phyloP scores from a whole-genome alignment of 768 basidiomycete genomes.

The Infundibulicybe gibba region DNA sequence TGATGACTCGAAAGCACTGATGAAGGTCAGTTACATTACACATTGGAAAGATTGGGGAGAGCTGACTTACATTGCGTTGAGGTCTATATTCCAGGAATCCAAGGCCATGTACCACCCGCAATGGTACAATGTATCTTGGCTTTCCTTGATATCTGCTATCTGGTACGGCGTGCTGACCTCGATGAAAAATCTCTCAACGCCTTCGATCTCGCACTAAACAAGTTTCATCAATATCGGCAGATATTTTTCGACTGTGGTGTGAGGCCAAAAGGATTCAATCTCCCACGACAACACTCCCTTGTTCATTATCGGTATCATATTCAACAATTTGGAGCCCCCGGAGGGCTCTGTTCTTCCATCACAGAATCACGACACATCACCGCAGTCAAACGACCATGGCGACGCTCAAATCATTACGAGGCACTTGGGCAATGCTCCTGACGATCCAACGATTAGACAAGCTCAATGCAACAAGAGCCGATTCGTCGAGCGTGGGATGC shows the following conservation, averaged over 20 bases:
- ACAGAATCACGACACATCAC: too few species aligned
- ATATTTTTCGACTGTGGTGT: constrained; percentile 2
- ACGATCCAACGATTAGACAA: constrained; percentile 13
- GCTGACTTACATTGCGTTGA: too few species aligned
- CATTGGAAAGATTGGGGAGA: too few species aligned
- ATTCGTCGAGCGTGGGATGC: background rate
- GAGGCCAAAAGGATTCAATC: background rate
- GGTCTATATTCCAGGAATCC: too few species aligned
- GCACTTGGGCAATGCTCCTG: constrained; percentile 18
- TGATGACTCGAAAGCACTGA: too few species aligned
- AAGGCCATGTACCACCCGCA: constrained; percentile 1
- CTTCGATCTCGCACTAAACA: background rate
- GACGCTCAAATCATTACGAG: too few species aligned
- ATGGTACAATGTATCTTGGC: constrained; percentile 3
- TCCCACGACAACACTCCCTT: constrained; percentile 1
- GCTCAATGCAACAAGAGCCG: constrained; percentile 6
- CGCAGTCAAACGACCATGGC: too few species aligned
- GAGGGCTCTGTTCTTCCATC: too few species aligned
- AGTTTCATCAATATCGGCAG: background rate
- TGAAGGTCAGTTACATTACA: too few species aligned
- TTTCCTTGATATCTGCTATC: constrained; percentile 14
- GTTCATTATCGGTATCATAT: background rate
- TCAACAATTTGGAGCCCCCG: background rate
- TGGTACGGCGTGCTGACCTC: background rate
- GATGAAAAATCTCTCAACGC: background rate